Percentiles rank a stretch among this genome's conserved stretches.
phyloP scores from a whole-genome alignment of 306 rosid species.

The Vicia villosa region DNA sequence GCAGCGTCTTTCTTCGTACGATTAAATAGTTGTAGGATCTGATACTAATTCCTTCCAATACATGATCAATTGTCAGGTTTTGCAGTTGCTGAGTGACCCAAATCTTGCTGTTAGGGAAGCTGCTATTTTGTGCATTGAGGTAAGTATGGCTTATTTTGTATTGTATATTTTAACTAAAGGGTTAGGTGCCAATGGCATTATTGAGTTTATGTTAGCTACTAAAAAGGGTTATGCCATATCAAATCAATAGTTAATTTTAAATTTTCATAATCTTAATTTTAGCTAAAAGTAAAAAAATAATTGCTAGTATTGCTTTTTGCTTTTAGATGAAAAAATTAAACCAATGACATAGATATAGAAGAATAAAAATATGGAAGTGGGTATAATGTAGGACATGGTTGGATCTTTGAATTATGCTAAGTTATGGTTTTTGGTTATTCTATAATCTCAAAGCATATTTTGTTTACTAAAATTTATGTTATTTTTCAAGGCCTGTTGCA shows the following conservation, averaged over 20 bases:
- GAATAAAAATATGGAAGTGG: constrained; percentile 14
- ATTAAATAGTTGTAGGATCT: constrained; percentile 16
- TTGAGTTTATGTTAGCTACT: neutral
- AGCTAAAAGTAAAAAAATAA: neutral
- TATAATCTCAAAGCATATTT: constrained; percentile 13
- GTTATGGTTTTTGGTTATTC: neutral
- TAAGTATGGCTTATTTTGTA: constrained; percentile 35
- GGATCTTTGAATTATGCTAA: constrained; percentile 8
- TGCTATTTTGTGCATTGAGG: constrained; percentile 96
- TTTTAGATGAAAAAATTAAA: constrained; percentile 14
- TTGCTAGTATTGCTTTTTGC: neutral
- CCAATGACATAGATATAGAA: constrained; percentile 14
- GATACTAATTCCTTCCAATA: constrained; percentile 32
- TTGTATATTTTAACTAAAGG: constrained; percentile 3
- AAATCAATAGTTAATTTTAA: constrained; percentile 15
- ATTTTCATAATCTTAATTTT: neutral
- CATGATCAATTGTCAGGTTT: constrained; percentile 56
- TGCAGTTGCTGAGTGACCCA: constrained; percentile 91
- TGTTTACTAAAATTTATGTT: neutral
- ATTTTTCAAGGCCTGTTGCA: constrained; percentile 9
- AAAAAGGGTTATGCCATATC: constrained; percentile 21
- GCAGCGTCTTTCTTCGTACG: neutral
- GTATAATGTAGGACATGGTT: constrained; percentile 16
- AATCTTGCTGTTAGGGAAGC: constrained; percentile 95
- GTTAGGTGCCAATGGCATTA: constrained; percentile 7